Evolutionary conservation across 2,329 filamentous ascomycete genomes (phyloP), one percentile per base, ranked within the genome.

Genomic region (Chaetomium sp.): DNA sequence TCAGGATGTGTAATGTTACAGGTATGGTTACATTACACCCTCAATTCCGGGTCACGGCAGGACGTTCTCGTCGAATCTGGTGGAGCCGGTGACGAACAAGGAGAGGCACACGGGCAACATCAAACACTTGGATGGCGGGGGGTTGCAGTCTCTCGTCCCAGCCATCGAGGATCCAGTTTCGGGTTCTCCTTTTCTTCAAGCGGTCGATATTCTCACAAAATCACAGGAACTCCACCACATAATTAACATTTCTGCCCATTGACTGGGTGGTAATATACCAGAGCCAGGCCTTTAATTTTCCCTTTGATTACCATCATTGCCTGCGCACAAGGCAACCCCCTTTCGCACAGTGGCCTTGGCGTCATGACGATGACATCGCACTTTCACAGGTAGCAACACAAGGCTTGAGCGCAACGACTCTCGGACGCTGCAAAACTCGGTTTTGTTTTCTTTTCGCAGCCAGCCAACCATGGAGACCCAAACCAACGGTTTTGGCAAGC

Each of bases 401-500:
- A 27, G 19, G 48, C 32, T 32, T 42, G 27, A 19, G 35, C 11
- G 37, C 11, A 41, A 40, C 27, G 38, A 43, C 10, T 33, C 34
- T 19, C 8, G 19, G 38, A 19, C 14, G 14, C 5, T 33, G 6
- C 38, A 33, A 35, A 19, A 6, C 41, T 10, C 11, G 36, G 46
- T 6, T 8, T 33, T 12, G 19, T 27, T 27, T 27, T 27, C 19
- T 27, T 27, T 27, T 27, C 19, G 19, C 19, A 27, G 19, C 19
- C 19, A 27, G 19, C 19, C 19, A 45, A 54, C 6, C 8, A 66
- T 66, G 66, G 65, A 67, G 45, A 54, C 58, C 53, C 49, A 50
- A 7, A 53, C 61, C 40, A 72, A 67, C 59, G 70, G 72, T 10
- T 68, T 81, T 44, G 74, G 71, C 55, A 82, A 80, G 68, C 72